These are phyloP conservation scores for Mycena citricolor DNA, from an alignment of 1,284 basidiomycete species.

Conservation along the genomic window DNA sequence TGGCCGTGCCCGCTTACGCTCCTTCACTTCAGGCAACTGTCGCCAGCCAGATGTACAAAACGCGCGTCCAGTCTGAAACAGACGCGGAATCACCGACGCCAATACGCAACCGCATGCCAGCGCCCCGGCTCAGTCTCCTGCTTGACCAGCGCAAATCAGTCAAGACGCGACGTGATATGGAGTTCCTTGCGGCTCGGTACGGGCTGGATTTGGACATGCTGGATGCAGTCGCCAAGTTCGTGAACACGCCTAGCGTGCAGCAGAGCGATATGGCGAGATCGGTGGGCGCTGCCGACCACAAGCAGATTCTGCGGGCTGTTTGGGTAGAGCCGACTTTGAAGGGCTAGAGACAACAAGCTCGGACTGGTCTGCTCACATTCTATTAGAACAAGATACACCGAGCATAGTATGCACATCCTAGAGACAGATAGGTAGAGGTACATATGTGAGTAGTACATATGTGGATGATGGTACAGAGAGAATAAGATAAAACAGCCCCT, in stretches of 20 bases:
- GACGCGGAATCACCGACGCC: conserved; percentile 44
- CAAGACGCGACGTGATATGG: conserved; percentile 43
- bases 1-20: neutral
- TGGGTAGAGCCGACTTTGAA: too few species aligned
- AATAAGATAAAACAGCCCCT: conserved; percentile 3
- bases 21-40: conserved; percentile 32
- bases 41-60: conserved; percentile 48
- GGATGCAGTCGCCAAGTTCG: conserved; percentile 54
- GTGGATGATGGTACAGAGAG: conserved; percentile 4
- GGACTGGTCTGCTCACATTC: too few species aligned
- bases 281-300: too few species aligned
- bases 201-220: conserved; percentile 58
- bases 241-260: conserved; percentile 75
- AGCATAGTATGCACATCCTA: too few species aligned
- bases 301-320: too few species aligned
- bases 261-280: too few species aligned
- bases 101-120: conserved; percentile 52
- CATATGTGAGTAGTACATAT: too few species aligned
- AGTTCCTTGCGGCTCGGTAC: conserved; percentile 53
- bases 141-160: conserved; percentile 67
- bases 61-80: conserved; percentile 53
- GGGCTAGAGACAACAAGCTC: too few species aligned
- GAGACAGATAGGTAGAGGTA: too few species aligned
- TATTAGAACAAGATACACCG: too few species aligned
- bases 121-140: conserved; percentile 55